These are phyloP conservation scores for Glonium stellatum DNA, from an alignment of 495 filamentous ascomycete genomes.

Conservation along the genomic window DNA sequence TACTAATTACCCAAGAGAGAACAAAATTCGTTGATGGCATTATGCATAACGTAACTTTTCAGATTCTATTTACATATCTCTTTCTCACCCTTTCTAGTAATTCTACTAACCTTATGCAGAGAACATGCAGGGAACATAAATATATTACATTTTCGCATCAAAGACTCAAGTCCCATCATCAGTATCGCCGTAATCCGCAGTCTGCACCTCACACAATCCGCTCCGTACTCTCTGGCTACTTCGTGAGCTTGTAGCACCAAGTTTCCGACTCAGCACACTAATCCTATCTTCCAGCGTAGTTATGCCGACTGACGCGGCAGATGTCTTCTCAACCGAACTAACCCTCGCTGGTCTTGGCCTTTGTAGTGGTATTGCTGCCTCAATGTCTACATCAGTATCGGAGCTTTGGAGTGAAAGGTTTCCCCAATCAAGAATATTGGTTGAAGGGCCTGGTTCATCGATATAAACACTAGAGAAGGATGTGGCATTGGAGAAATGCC, in stretches of 20 bases:
- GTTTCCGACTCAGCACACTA: conserved; percentile 5
- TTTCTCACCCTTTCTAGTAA: no score
- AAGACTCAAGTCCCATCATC: no score
- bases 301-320: not conserved
- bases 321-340: conserved; percentile 5
- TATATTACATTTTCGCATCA: no score
- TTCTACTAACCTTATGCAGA: no score
- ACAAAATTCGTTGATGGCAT: no score
- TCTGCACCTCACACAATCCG: conserved; percentile 22
- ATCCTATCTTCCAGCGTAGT: not conserved
- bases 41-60: no score
- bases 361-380: not conserved
- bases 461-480: conserved; percentile 27
- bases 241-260: conserved; percentile 11
- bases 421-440: conserved; percentile 10
- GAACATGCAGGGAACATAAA: no score
- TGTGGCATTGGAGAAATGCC: conserved; percentile 14
- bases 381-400: conserved; percentile 3
- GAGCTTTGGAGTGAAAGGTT: conserved; percentile 15
- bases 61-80: no score
- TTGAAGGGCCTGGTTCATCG: conserved; percentile 16
- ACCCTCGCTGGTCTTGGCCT: not conserved
- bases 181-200: conserved; percentile 17
- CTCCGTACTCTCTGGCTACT: conserved; percentile 21
- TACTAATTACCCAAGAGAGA: no score